phyloP scores from a whole-genome alignment of 2,329 filamentous ascomycete genomes.

The Cadophora sp. region DNA sequence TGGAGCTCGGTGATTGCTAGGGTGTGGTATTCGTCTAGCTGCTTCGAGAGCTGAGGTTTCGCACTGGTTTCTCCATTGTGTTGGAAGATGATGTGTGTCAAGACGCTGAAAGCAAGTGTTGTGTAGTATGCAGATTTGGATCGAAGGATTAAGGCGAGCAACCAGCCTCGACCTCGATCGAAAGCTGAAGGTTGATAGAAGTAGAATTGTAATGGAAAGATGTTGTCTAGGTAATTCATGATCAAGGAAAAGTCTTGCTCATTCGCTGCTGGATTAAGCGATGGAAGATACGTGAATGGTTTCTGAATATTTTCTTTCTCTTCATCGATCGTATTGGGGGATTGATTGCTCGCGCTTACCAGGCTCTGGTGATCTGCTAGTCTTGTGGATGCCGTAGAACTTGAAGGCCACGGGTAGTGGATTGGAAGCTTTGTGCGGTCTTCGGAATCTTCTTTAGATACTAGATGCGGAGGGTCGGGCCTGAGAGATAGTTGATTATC shows the following conservation, averaged over 20 bases:
- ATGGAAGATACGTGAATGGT: background rate
- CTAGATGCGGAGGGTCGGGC: no score
- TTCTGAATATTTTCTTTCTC: background rate
- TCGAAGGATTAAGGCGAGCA: constrained; percentile 22
- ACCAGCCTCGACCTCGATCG: constrained; percentile 27
- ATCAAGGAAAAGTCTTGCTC: constrained; percentile 15
- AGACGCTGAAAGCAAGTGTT: constrained; percentile 14
- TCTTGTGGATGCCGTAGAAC: background rate
- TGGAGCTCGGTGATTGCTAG: constrained; percentile 20
- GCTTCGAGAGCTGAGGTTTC: background rate
- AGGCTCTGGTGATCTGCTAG: background rate
- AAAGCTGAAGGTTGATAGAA: constrained; percentile 40
- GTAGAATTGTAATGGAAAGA: constrained; percentile 26
- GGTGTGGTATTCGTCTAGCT: constrained; percentile 23
- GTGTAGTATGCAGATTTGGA: constrained; percentile 24
- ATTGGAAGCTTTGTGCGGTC: background rate
- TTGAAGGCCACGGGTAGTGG: constrained; percentile 5
- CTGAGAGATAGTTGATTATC: background rate
- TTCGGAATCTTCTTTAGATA: background rate
- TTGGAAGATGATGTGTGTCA: constrained; percentile 12
- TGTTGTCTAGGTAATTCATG: constrained; percentile 27
- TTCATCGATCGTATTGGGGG: background rate
- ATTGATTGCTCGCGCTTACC: background rate
- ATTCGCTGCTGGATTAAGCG: constrained; percentile 21
- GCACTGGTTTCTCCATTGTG: background rate